phyloP scores from a whole-genome alignment of 1,139 yeast species.

The Debaryomycetaceae sp. region DNA sequence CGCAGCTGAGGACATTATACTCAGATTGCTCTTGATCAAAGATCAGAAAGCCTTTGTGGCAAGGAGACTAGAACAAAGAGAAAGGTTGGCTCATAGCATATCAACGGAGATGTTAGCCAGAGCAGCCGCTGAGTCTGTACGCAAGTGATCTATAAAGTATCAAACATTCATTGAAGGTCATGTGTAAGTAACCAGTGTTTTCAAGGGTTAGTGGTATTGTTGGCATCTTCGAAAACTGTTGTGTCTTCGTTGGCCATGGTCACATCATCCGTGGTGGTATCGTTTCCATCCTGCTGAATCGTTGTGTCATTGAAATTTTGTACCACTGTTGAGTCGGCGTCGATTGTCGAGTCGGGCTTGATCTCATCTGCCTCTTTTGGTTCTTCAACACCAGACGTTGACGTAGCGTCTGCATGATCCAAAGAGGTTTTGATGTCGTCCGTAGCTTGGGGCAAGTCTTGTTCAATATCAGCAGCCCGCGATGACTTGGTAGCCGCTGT shows the following conservation, averaged over 20 bases:
- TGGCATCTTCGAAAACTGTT: slow-evolving; percentile 19
- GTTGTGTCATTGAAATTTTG: slow-evolving; percentile 42
- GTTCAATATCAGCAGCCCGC: too few relatives aligned
- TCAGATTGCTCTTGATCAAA: slow-evolving; percentile 51
- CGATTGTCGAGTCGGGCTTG: slow-evolving; percentile 16
- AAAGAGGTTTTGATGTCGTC: too few relatives aligned
- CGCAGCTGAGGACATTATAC: slow-evolving; percentile 60
- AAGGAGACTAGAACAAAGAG: slow-evolving; percentile 57
- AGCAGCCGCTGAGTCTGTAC: slow-evolving; percentile 43
- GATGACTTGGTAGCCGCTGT: too few relatives aligned
- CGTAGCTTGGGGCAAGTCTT: too few relatives aligned
- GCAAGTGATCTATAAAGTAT: slow-evolving; percentile 9
- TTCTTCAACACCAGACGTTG: too few relatives aligned
- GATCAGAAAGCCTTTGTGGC: slow-evolving; percentile 46
- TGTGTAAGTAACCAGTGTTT: background rate
- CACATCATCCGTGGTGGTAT: slow-evolving; percentile 40
- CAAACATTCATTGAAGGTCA: background rate
- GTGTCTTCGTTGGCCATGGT: slow-evolving; percentile 31
- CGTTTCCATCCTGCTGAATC: slow-evolving; percentile 40
- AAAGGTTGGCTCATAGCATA: slow-evolving; percentile 56
- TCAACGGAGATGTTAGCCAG: slow-evolving; percentile 55
- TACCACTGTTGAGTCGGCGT: slow-evolving; percentile 34
- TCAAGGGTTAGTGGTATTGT: slow-evolving; percentile 6
- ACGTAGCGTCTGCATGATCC: too few relatives aligned
- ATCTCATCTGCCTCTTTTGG: slow-evolving; percentile 1